phyloP scores from a whole-genome alignment of 2,329 filamentous ascomycete species.

The Alternaria arbusti region DNA sequence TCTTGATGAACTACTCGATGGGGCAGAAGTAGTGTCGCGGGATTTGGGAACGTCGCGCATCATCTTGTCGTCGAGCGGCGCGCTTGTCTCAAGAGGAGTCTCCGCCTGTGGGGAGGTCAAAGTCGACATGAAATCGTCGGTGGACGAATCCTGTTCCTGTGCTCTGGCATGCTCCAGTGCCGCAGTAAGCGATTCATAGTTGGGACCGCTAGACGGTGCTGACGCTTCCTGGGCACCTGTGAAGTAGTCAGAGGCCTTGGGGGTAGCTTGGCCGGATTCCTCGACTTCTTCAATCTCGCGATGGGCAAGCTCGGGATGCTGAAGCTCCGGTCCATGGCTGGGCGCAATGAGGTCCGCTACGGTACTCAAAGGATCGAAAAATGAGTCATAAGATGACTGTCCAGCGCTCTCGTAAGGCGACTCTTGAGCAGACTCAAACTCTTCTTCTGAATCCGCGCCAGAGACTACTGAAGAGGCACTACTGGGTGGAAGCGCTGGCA shows the following conservation, averaged over 20 bases:
- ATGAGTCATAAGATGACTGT: constrained; percentile 29
- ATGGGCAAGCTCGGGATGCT: constrained; percentile 32
- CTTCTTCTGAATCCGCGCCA: constrained; percentile 52
- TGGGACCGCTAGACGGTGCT: constrained; percentile 15
- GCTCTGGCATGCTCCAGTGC: constrained; percentile 27
- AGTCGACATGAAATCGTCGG: constrained; percentile 15
- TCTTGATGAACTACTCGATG: constrained; percentile 27
- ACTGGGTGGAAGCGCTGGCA: constrained; percentile 61
- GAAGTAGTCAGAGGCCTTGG: constrained; percentile 64
- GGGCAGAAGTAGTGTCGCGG: constrained; percentile 21
- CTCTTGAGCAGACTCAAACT: constrained; percentile 54
- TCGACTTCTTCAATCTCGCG: constrained; percentile 55
- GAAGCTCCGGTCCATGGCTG: constrained; percentile 21
- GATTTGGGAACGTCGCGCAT: constrained; percentile 21
- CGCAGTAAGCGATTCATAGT: constrained; percentile 31
- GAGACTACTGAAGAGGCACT: constrained; percentile 47
- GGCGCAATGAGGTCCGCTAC: constrained; percentile 26
- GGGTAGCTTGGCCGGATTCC: constrained; percentile 71
- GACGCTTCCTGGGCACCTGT: constrained; percentile 16
- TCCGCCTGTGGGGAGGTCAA: constrained; percentile 12
- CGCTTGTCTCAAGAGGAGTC: constrained; percentile 31
- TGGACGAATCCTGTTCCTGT: constrained; percentile 18
- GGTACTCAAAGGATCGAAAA: constrained; percentile 26
- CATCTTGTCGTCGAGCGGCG: constrained; percentile 32
- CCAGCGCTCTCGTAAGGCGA: constrained; percentile 39